Base-by-base conservation (phyloP, 257 asterid species). In the Lantana camara region DNA sequence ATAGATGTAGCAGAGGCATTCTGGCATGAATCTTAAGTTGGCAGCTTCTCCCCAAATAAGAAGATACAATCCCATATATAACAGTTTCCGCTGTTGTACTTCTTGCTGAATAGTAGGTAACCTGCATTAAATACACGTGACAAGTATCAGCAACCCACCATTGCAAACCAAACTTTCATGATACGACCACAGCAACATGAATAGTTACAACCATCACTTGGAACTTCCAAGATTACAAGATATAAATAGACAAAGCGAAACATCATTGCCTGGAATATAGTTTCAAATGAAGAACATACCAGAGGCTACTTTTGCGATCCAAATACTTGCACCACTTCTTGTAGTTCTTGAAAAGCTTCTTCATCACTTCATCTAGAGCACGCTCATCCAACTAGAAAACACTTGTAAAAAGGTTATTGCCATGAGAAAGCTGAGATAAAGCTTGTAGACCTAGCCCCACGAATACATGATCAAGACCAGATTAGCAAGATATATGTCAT, bases 41-140 rank as follows among this genome's bases (percentile, higher is more conserved):
- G 96, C 98, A 73, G 98, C 97, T 77, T 93, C 98, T 13, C 97
- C 98, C 98, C 97, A 92, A 74, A 92, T 92, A 59, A 92, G 94
- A 75, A 92, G 98, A 80, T 80, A 89, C 48, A 89, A 74, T 9
- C 97, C 97, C 96, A 92, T 92, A 59, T 92, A 92, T 61, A 92
- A 72, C 73, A 92, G 72, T 81, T 92, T 92, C 45, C 98, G 96
- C 70, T 92, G 98, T 71, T 92, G 98, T 69, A 92, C 96, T 75
- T 92, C 98, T 77, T 92, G 98, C 57, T 92, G 98, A 80, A 92
- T 92, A 11, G 98, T 92, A 66, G 98, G 98, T 71, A 92, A 64
- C 98, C 98, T 92, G 75, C 53, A 74, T 62, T 32, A 60, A 42
- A 51, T 73, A 68, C 38, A 73, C 69, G 57, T 35, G 60, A 64